These are phyloP conservation scores for Aspergillus campestris DNA, from an alignment of 495 filamentous ascomycete genomes.

Conservation along the genomic window DNA sequence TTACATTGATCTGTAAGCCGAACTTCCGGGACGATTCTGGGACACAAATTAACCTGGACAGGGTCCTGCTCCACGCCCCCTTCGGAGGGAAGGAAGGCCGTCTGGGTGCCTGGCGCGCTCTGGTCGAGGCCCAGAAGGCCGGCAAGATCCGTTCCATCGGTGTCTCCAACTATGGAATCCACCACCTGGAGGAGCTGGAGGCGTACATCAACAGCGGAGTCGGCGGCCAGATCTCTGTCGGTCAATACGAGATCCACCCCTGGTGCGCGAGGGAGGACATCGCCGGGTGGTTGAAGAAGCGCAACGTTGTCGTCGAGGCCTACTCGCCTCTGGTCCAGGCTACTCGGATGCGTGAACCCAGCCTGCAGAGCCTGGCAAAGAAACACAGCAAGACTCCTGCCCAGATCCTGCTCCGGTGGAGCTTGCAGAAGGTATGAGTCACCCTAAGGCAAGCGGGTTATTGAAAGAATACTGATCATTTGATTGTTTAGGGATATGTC, in stretches of 20 bases:
- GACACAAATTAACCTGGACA: slow-evolving; percentile 9
- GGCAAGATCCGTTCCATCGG: slow-evolving; percentile 47
- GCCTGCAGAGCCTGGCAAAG: slow-evolving; percentile 49
- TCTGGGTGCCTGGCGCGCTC: slow-evolving; percentile 44
- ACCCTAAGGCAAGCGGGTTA: too few species aligned
- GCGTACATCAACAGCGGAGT: slow-evolving; percentile 62
- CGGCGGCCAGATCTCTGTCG: slow-evolving; percentile 70
- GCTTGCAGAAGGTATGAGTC: slow-evolving; percentile 60
- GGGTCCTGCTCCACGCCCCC: slow-evolving; percentile 48
- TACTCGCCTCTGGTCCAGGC: slow-evolving; percentile 72
- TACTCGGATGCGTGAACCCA: slow-evolving; percentile 54
- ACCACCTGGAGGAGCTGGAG: slow-evolving; percentile 57
- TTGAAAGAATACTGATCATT: slow-evolving; percentile 41
- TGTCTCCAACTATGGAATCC: slow-evolving; percentile 48
- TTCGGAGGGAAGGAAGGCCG: slow-evolving; percentile 44
- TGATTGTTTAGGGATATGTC: slow-evolving; percentile 56
- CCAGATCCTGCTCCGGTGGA: slow-evolving; percentile 81
- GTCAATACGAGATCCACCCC: slow-evolving; percentile 86
- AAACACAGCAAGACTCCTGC: slow-evolving; percentile 67
- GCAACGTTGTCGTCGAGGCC: slow-evolving; percentile 66
- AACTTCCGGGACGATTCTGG: neutral
- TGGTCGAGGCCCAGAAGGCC: slow-evolving; percentile 46
- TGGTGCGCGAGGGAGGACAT: slow-evolving; percentile 76
- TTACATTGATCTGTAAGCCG: slow-evolving; percentile 46
- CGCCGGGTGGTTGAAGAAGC: slow-evolving; percentile 60